These are phyloP conservation scores for Trifolium subterraneum DNA, from an alignment of 306 rosid genomes.

Conservation along the genomic window DNA sequence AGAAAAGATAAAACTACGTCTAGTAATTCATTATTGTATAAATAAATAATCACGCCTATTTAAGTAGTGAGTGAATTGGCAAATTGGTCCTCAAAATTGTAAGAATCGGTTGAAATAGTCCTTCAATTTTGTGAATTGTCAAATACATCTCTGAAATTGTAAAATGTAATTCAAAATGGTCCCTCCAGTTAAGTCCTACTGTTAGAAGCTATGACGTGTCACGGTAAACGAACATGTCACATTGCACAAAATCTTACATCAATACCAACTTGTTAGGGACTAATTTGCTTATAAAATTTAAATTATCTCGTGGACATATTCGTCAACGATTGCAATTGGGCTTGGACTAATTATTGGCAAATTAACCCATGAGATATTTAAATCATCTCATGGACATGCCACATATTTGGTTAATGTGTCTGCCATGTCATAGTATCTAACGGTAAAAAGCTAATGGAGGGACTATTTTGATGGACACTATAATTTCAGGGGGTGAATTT, in stretches of 20 bases:
- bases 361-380: no score
- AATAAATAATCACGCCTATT: neutral
- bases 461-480: neutral
- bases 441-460: neutral
- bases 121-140: neutral
- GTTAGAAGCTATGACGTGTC: neutral
- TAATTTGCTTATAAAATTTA: no score
- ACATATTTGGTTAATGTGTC: neutral
- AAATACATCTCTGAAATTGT: neutral
- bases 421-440: neutral
- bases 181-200: neutral
- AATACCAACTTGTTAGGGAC: neutral
- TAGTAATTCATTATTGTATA: neutral
- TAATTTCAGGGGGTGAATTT: neutral
- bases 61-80: neutral
- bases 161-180: no score
- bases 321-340: neutral
- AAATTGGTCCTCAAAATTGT: neutral
- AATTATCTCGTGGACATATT: neutral
- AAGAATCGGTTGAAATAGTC: neutral
- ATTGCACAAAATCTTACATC: neutral
- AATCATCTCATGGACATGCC: no score
- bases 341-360: neutral
- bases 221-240: neutral
- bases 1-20: neutral